Conservation (phyloP, 371 early-diverging fungal genomes). For the Mucor ambiguus region DNA sequence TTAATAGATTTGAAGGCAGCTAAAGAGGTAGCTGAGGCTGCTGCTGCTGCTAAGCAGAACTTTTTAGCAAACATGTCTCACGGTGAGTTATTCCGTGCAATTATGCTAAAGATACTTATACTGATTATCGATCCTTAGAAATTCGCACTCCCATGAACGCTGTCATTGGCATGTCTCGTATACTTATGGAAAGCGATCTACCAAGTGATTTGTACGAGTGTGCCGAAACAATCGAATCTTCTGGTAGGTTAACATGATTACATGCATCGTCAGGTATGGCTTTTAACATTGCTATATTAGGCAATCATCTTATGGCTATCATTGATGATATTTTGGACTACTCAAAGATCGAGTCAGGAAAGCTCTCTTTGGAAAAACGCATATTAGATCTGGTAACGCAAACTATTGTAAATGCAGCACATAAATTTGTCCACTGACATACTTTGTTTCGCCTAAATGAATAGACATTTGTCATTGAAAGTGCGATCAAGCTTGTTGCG, state of each 20-base stretch:
- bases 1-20: constrained; percentile 47
- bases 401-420: constrained; percentile 15
- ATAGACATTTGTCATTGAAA: constrained; percentile 24
- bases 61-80: constrained; percentile 67
- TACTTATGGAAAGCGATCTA: constrained; percentile 52
- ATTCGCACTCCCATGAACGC: constrained; percentile 58
- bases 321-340: constrained; percentile 52
- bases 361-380: constrained; percentile 35
- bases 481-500: constrained; percentile 20
- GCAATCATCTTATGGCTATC: constrained; percentile 14
- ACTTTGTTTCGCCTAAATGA: constrained; percentile 25
- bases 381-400: constrained; percentile 18
- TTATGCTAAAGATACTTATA: neutral
- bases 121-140: constrained; percentile 17
- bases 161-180: constrained; percentile 61
- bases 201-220: constrained; percentile 55
- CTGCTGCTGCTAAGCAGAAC: constrained; percentile 54
- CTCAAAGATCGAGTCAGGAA: constrained; percentile 54
- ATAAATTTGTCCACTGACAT: neutral
- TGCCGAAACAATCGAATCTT: constrained; percentile 44
- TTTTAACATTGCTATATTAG: constrained; percentile 36
- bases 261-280: constrained; percentile 30
- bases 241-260: constrained; percentile 7
- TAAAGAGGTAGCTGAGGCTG: constrained; percentile 57
- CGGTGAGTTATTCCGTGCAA: constrained; percentile 15